Evolutionary conservation across 2,329 filamentous ascomycete species (phyloP).

Genomic region (Apiospora kogelbergensis): DNA sequence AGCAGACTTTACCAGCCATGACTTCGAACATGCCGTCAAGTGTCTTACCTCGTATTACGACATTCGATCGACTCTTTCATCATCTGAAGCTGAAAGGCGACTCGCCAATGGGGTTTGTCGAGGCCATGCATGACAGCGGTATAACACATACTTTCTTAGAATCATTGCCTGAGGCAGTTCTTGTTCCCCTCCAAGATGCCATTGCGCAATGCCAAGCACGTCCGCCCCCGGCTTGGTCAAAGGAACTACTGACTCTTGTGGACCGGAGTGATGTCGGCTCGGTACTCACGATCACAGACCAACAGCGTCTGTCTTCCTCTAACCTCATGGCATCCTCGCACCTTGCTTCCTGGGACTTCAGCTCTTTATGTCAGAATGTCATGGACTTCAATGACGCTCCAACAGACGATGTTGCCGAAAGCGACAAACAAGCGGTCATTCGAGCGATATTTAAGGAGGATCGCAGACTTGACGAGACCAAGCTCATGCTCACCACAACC

Average conservation of each 20-base stretch:
- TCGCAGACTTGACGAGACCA: slow-evolving; percentile 82
- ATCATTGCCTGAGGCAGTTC: slow-evolving; percentile 81
- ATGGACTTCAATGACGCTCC: slow-evolving; percentile 60
- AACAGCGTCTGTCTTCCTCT: slow-evolving; percentile 32
- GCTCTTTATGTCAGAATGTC: slow-evolving; percentile 69
- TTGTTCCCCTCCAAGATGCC: slow-evolving; percentile 76
- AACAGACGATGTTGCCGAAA: slow-evolving; percentile 78
- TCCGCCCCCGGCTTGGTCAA: slow-evolving; percentile 76
- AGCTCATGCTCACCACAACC: slow-evolving; percentile 80
- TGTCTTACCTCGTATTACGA: slow-evolving; percentile 65
- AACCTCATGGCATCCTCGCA: slow-evolving; percentile 58
- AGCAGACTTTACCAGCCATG: slow-evolving; percentile 20
- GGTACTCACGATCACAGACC: slow-evolving; percentile 53
- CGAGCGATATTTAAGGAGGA: slow-evolving; percentile 89
- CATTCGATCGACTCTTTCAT: slow-evolving; percentile 68
- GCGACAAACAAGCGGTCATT: slow-evolving; percentile 80
- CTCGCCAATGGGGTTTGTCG: slow-evolving; percentile 63
- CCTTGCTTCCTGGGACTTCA: slow-evolving; percentile 70
- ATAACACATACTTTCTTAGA: slow-evolving; percentile 70
- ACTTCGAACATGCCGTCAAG: slow-evolving; percentile 25
- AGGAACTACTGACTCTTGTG: slow-evolving; percentile 70
- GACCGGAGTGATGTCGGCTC: slow-evolving; percentile 79
- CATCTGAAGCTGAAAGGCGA: slow-evolving; percentile 50
- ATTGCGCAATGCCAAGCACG: slow-evolving; percentile 82
- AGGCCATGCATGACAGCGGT: slow-evolving; percentile 70